Base-by-base conservation (phyloP, 148 eudicot genomes). In the Chenopodium berlandieri region DNA sequence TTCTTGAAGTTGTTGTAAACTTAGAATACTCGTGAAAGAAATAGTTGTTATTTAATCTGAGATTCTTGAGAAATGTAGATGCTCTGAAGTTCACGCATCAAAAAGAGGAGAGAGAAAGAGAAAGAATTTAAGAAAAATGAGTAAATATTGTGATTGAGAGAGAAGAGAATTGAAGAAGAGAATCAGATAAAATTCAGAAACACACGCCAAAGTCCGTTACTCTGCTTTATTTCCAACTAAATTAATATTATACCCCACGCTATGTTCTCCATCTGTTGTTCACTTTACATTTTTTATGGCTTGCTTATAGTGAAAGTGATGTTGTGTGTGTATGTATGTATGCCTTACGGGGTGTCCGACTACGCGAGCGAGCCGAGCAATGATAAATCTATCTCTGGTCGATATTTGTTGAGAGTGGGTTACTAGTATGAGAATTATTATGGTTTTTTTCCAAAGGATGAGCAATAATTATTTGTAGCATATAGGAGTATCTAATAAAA, bases 141-240 rank as follows among this genome's bases (percentile, higher is more conserved):
- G 44, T 40, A 40, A 40, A 40, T 40, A 1, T n/a, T 13, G 4
- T 46, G 30, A 13, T n/a, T 62, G 71, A 37, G 32, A 62, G 58
- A 73, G 44, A 54, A 10, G 54, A 44, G 60, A 25, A 46, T 40
- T 40, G 44, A 14, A 40, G 4, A 47, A 71, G 75, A 72, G 75
- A 72, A 72, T 54, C 78, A 75, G 34, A 52, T 40, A 40, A 71
- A 75, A 74, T 16, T 30, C 37, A 60, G 71, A 46, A 52, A 50
- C 85, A 78, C 85, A 80, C 81, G 64, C 54, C 75, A 72, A 83
- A 78, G 81, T 73, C 85, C 81, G 78, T 78, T 78, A 73, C 75
- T 14, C n/a, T 9, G 71, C 67, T 37, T 40, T 56, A 40, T 40
- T 40, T 40, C 54, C 32, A 10, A 54, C 14, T 22, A 80, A 52